Conservation (phyloP, 208 protist species). For the Leishmania martiniquensis region DNA sequence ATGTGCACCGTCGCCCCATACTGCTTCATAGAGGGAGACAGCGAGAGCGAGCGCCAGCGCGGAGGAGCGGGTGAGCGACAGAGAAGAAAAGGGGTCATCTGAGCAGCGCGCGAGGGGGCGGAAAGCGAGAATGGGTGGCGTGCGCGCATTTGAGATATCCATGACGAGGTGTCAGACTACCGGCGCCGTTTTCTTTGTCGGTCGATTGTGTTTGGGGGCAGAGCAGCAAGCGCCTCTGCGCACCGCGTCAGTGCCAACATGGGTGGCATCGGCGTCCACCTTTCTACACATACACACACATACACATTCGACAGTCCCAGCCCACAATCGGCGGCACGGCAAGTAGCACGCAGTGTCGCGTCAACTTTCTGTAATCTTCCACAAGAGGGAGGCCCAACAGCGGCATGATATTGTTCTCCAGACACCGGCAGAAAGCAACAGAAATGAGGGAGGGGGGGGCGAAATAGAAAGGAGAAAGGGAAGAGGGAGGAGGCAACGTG, state of each 20-base stretch:
- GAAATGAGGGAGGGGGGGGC: not conserved
- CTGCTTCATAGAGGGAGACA: not conserved
- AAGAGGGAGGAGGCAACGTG: not conserved
- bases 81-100: not conserved
- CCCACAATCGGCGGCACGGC: too few species aligned
- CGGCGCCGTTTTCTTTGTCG: not conserved
- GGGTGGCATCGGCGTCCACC: not conserved
- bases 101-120: not conserved
- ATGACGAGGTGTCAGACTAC: not conserved
- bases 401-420: conserved; percentile 41
- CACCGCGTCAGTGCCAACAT: not conserved
- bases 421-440: not conserved
- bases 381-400: conserved; percentile 76
- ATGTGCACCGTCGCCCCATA: not conserved
- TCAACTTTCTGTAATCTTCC: conserved; percentile 30
- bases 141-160: not conserved
- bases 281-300: not conserved
- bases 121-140: not conserved
- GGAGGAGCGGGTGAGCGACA: too few species aligned
- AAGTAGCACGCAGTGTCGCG: not conserved
- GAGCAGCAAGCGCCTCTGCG: not conserved
- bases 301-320: not conserved
- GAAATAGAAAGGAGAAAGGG: not conserved
- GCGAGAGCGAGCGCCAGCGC: too few species aligned
- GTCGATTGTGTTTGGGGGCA: not conserved